These are phyloP conservation scores for Casuarina equisetifolia DNA, from an alignment of 306 rosid species.

Conservation along the genomic window DNA sequence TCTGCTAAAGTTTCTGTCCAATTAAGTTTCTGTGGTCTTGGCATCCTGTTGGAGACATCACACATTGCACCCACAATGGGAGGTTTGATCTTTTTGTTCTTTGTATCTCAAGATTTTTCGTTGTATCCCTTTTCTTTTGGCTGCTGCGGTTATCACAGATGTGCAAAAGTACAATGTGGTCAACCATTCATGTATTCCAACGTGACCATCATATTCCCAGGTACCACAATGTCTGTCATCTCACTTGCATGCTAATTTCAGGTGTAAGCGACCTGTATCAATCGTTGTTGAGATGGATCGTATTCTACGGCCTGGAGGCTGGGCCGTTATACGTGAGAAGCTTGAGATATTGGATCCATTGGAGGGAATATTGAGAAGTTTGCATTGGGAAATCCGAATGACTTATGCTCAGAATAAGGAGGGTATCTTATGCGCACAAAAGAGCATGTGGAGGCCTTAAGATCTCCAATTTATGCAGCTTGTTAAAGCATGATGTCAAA, in stretches of 20 bases:
- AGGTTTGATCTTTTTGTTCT: neutral
- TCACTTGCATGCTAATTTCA: constrained; percentile 24
- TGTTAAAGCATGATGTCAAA: neutral
- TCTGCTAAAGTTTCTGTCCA: neutral
- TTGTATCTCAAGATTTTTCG: neutral
- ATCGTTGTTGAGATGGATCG: constrained; percentile 96
- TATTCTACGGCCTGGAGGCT: constrained; percentile 84
- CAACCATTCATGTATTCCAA: neutral
- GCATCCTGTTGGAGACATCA: neutral
- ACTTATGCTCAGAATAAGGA: constrained; percentile 66
- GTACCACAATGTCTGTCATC: too few species aligned
- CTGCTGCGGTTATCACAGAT: neutral
- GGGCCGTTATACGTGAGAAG: constrained; percentile 87
- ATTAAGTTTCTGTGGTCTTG: neutral
- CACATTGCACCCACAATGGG: too few species aligned
- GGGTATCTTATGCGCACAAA: constrained; percentile 85
- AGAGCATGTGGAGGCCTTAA: constrained; percentile 81
- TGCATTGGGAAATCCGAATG: constrained; percentile 85
- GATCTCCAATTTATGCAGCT: constrained; percentile 11
- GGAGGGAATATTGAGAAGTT: constrained; percentile 67
- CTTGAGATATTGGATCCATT: constrained; percentile 70
- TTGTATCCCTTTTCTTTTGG: neutral
- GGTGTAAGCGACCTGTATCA: constrained; percentile 82
- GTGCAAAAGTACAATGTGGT: neutral
- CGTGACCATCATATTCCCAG: too few species aligned